Evolutionary conservation across 192 early-diverging fungal genomes (phyloP).

Genomic region (Martensiomyces pterosporus): DNA sequence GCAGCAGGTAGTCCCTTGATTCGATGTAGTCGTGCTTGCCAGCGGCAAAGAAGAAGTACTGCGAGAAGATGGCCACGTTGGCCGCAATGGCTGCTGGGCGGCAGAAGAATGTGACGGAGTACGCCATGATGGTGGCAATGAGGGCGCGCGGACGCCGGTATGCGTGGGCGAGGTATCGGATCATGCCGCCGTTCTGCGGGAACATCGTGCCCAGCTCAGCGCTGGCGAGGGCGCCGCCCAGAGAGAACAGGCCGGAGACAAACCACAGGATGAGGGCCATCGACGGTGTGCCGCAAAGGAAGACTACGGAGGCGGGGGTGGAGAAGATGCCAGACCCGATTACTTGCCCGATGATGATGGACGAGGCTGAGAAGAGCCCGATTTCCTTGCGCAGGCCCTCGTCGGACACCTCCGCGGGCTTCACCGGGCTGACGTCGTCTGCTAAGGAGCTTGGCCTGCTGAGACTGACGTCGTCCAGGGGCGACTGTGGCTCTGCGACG

Average conservation of each 20-base stretch:
- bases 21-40: conserved; percentile 19
- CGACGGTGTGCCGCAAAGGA: conserved; percentile 59
- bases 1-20: conserved; percentile 30
- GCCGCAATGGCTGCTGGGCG: conserved; percentile 51
- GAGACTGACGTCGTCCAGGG: neutral
- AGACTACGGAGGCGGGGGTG: conserved; percentile 67
- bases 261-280: conserved; percentile 72
- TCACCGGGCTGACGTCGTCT: neutral
- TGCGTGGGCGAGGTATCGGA: conserved; percentile 75
- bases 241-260: conserved; percentile 64
- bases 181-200: conserved; percentile 84
- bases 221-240: conserved; percentile 80
- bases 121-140: conserved; percentile 53
- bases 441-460: neutral
- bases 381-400: conserved; percentile 40
- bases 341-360: conserved; percentile 67
- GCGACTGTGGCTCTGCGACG: neutral
- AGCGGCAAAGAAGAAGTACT: conserved; percentile 53
- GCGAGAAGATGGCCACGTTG: conserved; percentile 45
- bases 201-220: conserved; percentile 86
- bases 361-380: conserved; percentile 57
- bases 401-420: conserved; percentile 17
- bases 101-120: conserved; percentile 53
- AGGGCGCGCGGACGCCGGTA: conserved; percentile 49
- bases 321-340: conserved; percentile 80